These are phyloP conservation scores for Volvox africanus DNA, from an alignment of 139 green algal species.

Conservation along the genomic window DNA sequence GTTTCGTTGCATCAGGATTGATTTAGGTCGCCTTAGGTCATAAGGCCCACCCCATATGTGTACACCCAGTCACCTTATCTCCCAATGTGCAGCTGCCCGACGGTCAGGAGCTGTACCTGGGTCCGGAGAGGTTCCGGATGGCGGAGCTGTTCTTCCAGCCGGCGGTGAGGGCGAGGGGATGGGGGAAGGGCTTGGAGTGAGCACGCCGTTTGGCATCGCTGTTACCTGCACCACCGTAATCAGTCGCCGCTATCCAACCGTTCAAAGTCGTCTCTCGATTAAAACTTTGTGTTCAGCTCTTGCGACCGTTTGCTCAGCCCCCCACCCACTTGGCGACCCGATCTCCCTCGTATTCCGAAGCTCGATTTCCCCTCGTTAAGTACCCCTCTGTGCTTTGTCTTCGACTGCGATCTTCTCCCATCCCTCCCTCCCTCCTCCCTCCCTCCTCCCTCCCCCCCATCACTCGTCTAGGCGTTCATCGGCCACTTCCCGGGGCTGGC, in stretches of 20 bases:
- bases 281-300: no score
- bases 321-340: no score
- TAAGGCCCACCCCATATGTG: background rate
- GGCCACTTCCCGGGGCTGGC: background rate
- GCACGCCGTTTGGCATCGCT: background rate
- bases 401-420: background rate
- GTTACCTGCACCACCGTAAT: no score
- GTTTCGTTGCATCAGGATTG: no score
- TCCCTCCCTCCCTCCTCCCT: background rate
- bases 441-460: background rate
- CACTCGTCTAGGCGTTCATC: constrained; percentile 10
- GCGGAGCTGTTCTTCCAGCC: constrained; percentile 89
- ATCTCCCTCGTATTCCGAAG: no score
- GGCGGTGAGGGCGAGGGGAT: constrained; percentile 15
- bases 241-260: no score
- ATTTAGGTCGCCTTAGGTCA: no score
- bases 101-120: constrained; percentile 86
- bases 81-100: constrained; percentile 73
- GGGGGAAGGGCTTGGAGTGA: background rate
- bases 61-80: background rate
- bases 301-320: no score
- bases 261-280: no score
- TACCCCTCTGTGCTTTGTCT: no score
- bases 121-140: constrained; percentile 86
- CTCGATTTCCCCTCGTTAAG: no score